Conservation (phyloP, 1,284 basidiomycete species). For the Cryptococcus sp. region DNA sequence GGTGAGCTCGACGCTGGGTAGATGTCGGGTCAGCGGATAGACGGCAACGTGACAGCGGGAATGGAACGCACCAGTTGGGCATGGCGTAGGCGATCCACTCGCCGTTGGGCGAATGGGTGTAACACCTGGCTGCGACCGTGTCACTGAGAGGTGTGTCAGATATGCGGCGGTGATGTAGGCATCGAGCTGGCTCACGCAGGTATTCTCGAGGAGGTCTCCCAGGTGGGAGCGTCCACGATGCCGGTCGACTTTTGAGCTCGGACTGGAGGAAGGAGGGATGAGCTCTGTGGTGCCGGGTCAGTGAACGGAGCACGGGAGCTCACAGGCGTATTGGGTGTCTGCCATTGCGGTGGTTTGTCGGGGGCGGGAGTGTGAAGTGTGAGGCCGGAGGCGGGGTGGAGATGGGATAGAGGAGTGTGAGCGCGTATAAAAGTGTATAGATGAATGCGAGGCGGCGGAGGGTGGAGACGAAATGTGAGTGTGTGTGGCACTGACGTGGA, state of each 20-base stretch:
- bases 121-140: constrained; percentile 57
- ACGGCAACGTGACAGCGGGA: neutral
- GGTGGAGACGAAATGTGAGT: no score
- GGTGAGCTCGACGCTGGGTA: constrained; percentile 37
- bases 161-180: neutral
- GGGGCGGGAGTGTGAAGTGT: no score
- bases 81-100: constrained; percentile 80
- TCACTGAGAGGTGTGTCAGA: constrained; percentile 52
- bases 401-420: neutral
- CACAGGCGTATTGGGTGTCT: constrained; percentile 60
- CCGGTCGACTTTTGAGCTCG: constrained; percentile 91
- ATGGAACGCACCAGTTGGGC: constrained; percentile 44
- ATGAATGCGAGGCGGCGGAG: neutral
- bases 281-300: neutral
- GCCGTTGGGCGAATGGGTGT: constrained; percentile 83
- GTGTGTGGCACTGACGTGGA: no score
- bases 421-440: neutral
- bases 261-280: constrained; percentile 54
- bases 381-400: neutral
- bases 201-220: constrained; percentile 65
- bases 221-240: constrained; percentile 78
- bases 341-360: constrained; percentile 17
- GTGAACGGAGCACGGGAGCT: constrained; percentile 43
- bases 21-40: constrained; percentile 8
- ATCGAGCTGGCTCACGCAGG: constrained; percentile 48